These are phyloP conservation scores for Fusarium setosum DNA, from an alignment of 2,329 filamentous ascomycete species.

Conservation along the genomic window DNA sequence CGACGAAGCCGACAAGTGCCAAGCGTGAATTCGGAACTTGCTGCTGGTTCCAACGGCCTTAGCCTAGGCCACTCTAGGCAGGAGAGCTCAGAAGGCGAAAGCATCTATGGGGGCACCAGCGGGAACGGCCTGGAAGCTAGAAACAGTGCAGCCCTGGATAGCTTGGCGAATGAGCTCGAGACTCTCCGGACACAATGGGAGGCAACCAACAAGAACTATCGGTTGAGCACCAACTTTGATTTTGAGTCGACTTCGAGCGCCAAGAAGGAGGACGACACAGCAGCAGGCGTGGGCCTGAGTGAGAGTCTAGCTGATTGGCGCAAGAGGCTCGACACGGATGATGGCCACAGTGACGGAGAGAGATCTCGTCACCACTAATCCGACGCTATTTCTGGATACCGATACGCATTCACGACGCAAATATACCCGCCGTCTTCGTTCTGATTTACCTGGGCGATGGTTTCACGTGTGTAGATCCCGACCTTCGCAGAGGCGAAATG, in stretches of 20 bases:
- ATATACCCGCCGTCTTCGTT: slow-evolving; percentile 47
- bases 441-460: slow-evolving; percentile 34
- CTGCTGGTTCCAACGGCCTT: slow-evolving; percentile 48
- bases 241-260: slow-evolving; percentile 68
- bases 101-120: slow-evolving; percentile 66
- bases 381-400: slow-evolving; percentile 38
- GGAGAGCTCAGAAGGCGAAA: slow-evolving; percentile 70
- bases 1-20: slow-evolving; percentile 74
- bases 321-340: slow-evolving; percentile 74
- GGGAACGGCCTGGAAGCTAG: slow-evolving; percentile 55
- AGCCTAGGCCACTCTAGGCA: slow-evolving; percentile 59
- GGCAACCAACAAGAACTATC: slow-evolving; percentile 93
- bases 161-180: slow-evolving; percentile 91
- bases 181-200: slow-evolving; percentile 93
- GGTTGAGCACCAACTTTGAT: slow-evolving; percentile 89
- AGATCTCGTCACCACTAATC: slow-evolving; percentile 42
- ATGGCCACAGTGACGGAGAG: slow-evolving; percentile 47
- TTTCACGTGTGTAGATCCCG: slow-evolving; percentile 40
- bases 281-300: slow-evolving; percentile 64
- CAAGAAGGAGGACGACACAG: slow-evolving; percentile 58
- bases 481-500: slow-evolving; percentile 41
- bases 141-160: slow-evolving; percentile 82
- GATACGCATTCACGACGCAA: slow-evolving; percentile 47
- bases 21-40: slow-evolving; percentile 62
- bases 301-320: slow-evolving; percentile 84